These are phyloP conservation scores for Microbotryum scabiosae DNA, from an alignment of 1,284 basidiomycete genomes.

Conservation along the genomic window DNA sequence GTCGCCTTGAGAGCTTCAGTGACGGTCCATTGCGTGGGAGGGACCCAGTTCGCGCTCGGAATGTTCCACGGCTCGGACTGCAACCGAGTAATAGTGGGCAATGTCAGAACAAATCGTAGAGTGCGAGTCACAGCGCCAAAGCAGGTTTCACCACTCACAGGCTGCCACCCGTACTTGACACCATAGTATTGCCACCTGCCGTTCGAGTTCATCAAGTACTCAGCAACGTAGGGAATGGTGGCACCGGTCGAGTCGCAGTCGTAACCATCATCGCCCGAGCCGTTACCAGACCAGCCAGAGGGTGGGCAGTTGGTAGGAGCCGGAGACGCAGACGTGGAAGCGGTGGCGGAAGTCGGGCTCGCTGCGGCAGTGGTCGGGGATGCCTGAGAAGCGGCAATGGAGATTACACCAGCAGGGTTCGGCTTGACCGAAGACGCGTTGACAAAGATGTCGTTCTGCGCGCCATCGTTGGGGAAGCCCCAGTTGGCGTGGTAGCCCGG, in stretches of 20 bases:
- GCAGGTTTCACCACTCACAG: background rate
- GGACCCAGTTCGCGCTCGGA: too few relatives aligned
- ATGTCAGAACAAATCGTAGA: too few relatives aligned
- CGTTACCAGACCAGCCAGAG: background rate
- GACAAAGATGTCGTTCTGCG: slow-evolving; percentile 2
- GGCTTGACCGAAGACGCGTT: background rate
- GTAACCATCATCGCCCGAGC: background rate
- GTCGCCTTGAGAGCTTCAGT: too few relatives aligned
- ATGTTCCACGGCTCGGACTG: too few relatives aligned
- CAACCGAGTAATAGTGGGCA: too few relatives aligned
- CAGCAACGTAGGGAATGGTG: background rate
- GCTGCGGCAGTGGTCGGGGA: background rate
- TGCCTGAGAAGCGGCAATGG: background rate
- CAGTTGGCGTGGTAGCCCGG: slow-evolving; percentile 12
- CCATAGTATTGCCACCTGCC: slow-evolving; percentile 1
- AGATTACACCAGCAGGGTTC: too few relatives aligned
- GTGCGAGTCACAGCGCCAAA: too few relatives aligned
- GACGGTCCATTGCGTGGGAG: too few relatives aligned
- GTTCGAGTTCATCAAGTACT: background rate
- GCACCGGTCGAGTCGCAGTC: background rate
- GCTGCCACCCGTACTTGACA: slow-evolving; percentile 5
- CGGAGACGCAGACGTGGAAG: background rate
- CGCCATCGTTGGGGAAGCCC: slow-evolving; percentile 4
- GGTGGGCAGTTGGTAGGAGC: background rate
- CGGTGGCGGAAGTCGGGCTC: background rate